A percentile compares a stretch with the other conserved stretches of the same genome.
Conservation (phyloP, 2,329 filamentous ascomycete genomes). For the Colletotrichum euphorbiae region DNA sequence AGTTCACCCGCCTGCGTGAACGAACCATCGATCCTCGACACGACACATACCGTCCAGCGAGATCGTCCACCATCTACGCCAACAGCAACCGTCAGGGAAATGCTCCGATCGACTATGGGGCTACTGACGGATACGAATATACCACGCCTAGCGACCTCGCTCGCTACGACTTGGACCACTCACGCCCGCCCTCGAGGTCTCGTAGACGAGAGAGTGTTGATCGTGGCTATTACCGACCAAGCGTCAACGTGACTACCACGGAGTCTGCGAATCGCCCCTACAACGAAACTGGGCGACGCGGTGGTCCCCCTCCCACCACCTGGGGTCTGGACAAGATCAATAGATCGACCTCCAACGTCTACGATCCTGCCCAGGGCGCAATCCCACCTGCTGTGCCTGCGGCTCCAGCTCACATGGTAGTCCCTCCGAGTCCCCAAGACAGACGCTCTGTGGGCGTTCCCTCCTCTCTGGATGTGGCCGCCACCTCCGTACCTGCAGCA, state of each 20-base stretch:
- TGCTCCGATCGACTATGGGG: conserved; percentile 63
- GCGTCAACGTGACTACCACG: conserved; percentile 52
- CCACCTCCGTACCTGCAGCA: conserved; percentile 22
- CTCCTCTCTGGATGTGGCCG: conserved; percentile 29
- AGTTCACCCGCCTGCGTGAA: conserved; percentile 62
- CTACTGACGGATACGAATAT: conserved; percentile 70
- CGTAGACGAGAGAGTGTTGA: conserved; percentile 67
- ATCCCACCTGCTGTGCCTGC: conserved; percentile 53
- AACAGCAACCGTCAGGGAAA: conserved; percentile 57
- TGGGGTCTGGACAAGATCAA: conserved; percentile 78
- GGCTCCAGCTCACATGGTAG: conserved; percentile 48
- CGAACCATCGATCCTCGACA: conserved; percentile 58
- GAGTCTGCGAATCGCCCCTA: conserved; percentile 44
- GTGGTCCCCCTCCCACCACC: conserved; percentile 75
- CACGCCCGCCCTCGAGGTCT: conserved; percentile 53
- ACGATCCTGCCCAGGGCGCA: conserved; percentile 62
- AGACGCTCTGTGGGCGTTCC: conserved; percentile 38
- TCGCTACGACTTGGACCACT: conserved; percentile 70
- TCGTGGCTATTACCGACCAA: conserved; percentile 66
- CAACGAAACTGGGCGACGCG: conserved; percentile 47
- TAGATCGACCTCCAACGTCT: conserved; percentile 54
- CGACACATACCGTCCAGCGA: conserved; percentile 61
- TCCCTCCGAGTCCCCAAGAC: conserved; percentile 51
- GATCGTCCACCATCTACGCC: conserved; percentile 59
- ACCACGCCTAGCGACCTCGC: conserved; percentile 72